phyloP scores from a whole-genome alignment of 73 alveolate genomes.

The Loxodes magnus region DNA sequence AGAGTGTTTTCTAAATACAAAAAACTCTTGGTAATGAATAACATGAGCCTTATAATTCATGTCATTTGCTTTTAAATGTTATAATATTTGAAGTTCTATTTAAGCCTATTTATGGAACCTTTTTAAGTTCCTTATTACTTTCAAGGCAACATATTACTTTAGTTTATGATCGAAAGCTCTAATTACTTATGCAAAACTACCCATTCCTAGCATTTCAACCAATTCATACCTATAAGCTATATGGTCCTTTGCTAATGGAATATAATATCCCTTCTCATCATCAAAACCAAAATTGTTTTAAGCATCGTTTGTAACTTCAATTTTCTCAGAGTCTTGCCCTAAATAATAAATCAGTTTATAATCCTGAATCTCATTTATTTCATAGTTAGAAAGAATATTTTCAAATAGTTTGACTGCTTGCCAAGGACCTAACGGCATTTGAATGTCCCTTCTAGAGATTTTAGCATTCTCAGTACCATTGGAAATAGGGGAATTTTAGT shows the following conservation, averaged over 20 bases:
- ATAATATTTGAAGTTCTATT: slow-evolving; percentile 72
- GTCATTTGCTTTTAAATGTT: slow-evolving; percentile 36
- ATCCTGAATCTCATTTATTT: too few relatives aligned
- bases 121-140: slow-evolving; percentile 76
- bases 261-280: slow-evolving; percentile 81
- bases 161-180: slow-evolving; percentile 84
- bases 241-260: slow-evolving; percentile 66
- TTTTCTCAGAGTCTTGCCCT: too few relatives aligned
- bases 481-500: too few relatives aligned
- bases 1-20: slow-evolving; percentile 42
- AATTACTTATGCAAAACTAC: slow-evolving; percentile 87
- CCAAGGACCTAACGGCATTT: too few relatives aligned
- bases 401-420: too few relatives aligned
- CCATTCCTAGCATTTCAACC: slow-evolving; percentile 70
- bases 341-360: too few relatives aligned
- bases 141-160: slow-evolving; percentile 72
- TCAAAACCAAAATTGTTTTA: slow-evolving; percentile 15
- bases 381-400: too few relatives aligned
- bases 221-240: slow-evolving; percentile 86
- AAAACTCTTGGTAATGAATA: slow-evolving; percentile 30
- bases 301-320: slow-evolving; percentile 4
- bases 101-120: slow-evolving; percentile 83
- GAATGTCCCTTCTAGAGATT: too few relatives aligned
- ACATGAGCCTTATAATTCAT: slow-evolving; percentile 22
- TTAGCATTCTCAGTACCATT: too few relatives aligned